Percentiles rank a stretch among this genome's conserved stretches.
phyloP scores from a whole-genome alignment of 2,329 filamentous ascomycete genomes.

The Curvularia lunata region DNA sequence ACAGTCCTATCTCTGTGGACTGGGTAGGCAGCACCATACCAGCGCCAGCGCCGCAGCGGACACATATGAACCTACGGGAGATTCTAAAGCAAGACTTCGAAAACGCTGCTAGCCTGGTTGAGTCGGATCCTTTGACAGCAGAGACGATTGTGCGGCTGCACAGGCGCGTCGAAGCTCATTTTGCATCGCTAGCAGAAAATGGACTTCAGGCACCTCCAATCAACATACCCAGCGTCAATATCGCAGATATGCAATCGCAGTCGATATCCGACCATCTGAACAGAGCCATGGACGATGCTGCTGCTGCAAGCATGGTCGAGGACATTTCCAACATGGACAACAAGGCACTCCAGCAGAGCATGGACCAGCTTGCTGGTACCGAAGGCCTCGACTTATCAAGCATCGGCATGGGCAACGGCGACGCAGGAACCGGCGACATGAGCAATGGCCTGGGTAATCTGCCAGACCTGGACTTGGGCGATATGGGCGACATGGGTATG shows the following conservation, averaged over 20 bases:
- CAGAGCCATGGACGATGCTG: conserved; percentile 47
- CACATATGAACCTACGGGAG: conserved; percentile 64
- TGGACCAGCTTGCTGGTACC: conserved; percentile 39
- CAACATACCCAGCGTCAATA: conserved; percentile 36
- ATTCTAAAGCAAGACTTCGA: conserved; percentile 65
- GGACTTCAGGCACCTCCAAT: conserved; percentile 35
- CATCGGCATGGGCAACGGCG: conserved; percentile 39
- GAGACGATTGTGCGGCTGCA: conserved; percentile 69
- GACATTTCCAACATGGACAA: conserved; percentile 41
- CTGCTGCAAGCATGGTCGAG: conserved; percentile 40
- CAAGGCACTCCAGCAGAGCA: conserved; percentile 41
- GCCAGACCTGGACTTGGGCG: conserved; percentile 38
- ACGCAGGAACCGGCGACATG: conserved; percentile 29
- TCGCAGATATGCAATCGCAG: conserved; percentile 37
- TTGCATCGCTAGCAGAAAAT: conserved; percentile 46
- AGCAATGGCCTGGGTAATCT: conserved; percentile 33
- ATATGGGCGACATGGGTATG: conserved; percentile 41
- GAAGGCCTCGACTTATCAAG: conserved; percentile 39
- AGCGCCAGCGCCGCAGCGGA: conserved; percentile 34
- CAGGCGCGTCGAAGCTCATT: conserved; percentile 69
- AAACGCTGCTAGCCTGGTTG: conserved; percentile 63
- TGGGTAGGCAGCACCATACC: conserved; percentile 43
- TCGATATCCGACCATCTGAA: conserved; percentile 41
- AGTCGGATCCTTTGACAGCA: conserved; percentile 63
- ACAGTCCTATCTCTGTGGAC: conserved; percentile 45